These are phyloP conservation scores for Ilex aquifolium DNA, from an alignment of 257 asterid genomes.

Conservation along the genomic window DNA sequence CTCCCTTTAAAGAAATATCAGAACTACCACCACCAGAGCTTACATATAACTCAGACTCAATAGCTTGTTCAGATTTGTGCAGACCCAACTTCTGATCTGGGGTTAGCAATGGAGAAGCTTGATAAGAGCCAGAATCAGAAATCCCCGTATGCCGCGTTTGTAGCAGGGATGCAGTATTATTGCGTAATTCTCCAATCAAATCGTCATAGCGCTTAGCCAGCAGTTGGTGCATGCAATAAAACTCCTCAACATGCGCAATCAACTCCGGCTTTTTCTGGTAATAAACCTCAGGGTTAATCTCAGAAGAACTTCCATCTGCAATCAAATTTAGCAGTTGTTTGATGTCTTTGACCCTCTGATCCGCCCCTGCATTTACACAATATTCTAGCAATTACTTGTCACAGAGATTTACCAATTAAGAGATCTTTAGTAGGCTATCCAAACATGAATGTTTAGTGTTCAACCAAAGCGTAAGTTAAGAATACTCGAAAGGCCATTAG, in stretches of 20 bases:
- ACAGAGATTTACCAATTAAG: background rate
- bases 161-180: slow-evolving; percentile 4
- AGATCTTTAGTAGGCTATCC: background rate
- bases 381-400: background rate
- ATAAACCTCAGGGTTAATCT: slow-evolving; percentile 15
- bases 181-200: slow-evolving; percentile 20
- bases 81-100: slow-evolving; percentile 37
- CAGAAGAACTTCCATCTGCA: slow-evolving; percentile 18
- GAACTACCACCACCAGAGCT: slow-evolving; percentile 59
- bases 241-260: slow-evolving; percentile 42
- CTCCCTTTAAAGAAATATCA: slow-evolving; percentile 33
- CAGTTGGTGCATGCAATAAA: slow-evolving; percentile 41
- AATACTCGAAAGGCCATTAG: too few species aligned
- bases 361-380: slow-evolving; percentile 38
- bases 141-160: slow-evolving; percentile 19
- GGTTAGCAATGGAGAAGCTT: slow-evolving; percentile 28
- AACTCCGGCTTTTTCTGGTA: slow-evolving; percentile 29
- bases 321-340: slow-evolving; percentile 39
- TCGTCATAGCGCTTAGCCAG: slow-evolving; percentile 41
- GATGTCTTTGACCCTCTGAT: slow-evolving; percentile 24
- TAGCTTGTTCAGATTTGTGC: slow-evolving; percentile 28
- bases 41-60: slow-evolving; percentile 29
- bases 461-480: background rate
- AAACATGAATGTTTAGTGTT: background rate
- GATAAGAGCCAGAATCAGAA: slow-evolving; percentile 9